phyloP scores from a whole-genome alignment of 2,329 filamentous ascomycete species.

The Pseudogymnoascus pannorum region DNA sequence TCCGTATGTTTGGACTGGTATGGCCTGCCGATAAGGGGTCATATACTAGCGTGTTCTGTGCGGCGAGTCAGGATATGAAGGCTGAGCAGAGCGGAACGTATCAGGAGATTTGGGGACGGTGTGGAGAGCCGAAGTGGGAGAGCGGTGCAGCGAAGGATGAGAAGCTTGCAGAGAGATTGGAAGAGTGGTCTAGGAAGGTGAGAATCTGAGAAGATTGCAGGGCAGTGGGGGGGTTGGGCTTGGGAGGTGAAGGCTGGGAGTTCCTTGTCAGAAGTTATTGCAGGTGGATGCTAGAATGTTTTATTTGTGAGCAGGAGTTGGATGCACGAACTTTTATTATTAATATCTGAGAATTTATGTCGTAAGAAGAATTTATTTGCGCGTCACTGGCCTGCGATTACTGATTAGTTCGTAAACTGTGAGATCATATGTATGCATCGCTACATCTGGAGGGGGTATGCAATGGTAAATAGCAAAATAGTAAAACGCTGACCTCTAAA shows the following conservation, averaged over 20 bases:
- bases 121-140: conserved; percentile 29
- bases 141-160: conserved; percentile 30
- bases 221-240: conserved; percentile 31
- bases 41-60: conserved; percentile 33
- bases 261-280: conserved; percentile 11
- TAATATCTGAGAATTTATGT: neutral
- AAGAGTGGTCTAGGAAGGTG: conserved; percentile 28
- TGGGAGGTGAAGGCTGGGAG: conserved; percentile 24
- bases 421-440: neutral
- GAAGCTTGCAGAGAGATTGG: conserved; percentile 29
- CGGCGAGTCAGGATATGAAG: conserved; percentile 32
- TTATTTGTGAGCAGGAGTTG: neutral
- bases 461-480: neutral
- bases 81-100: conserved; percentile 32
- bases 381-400: neutral
- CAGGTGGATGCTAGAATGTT: neutral
- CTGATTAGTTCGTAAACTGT: neutral
- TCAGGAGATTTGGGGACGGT: conserved; percentile 26
- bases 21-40: conserved; percentile 29
- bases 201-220: conserved; percentile 29
- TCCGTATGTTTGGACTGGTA: conserved; percentile 21
- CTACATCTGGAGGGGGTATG: neutral
- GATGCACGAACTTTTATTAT: conserved; percentile 1
- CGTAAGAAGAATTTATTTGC: neutral
- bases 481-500: neutral